Evolutionary conservation across 1,284 basidiomycete species (phyloP), one percentile per base, ranked within the genome.

Genomic region (Boletus subluridellus): DNA sequence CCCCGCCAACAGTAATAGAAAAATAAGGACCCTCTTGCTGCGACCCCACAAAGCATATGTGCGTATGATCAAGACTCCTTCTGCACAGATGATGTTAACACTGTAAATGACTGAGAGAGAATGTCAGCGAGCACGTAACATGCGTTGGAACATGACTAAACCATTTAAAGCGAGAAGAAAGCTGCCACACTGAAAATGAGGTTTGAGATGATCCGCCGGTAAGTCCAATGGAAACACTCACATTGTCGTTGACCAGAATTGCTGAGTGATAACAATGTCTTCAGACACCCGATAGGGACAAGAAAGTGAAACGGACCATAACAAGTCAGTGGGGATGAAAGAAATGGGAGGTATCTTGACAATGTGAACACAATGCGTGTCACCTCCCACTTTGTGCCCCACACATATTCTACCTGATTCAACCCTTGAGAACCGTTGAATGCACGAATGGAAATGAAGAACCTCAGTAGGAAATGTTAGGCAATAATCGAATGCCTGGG

Each of bases 281-380:
- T 68, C 21, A 65, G 47, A 39, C 6, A 34, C 24, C 1, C 5
- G 6, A 34, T 26, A 32, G 4, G n/a, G 42, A 34, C n/a, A 17
- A 14, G 17, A 46, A 50, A 3, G 12, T 11, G 24, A 42, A 24
- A 60, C 57, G 6, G 24, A 66, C 68, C 50, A 46, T 63, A 70
- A 32, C 58, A 61, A 15, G 61, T 60, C 12, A 68, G 34, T 0
- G 55, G 45, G 26, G 59, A 55, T 6, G 60, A 28, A 39, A 67
- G 8, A 38, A 38, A 38, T 2, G 38, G 38, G 15, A 66, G 39
- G 51, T 72, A 72, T 61, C 70, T 69, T 48, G 68, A 54, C 9
- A 71, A 8, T 8, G 65, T 66, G 41, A 69, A 72, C 17, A 69
- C 57, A 32, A 66, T 49, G 24, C 67, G 67, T 30, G 69, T 35